These are phyloP conservation scores for Cladosporium sp. DNA, from an alignment of 2,329 filamentous ascomycete species.

Conservation along the genomic window DNA sequence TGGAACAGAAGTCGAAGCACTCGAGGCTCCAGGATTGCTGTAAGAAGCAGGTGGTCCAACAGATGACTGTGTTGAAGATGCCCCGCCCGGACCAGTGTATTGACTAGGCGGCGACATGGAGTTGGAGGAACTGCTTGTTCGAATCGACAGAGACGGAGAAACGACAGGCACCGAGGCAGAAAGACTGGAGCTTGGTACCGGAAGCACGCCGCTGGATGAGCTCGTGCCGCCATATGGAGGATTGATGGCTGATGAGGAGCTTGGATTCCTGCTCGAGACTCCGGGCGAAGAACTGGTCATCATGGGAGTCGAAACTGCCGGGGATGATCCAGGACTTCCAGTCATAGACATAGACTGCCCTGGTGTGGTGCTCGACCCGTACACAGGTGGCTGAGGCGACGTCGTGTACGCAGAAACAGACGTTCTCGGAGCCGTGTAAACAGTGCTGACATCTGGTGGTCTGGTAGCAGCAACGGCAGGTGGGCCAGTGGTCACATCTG, in stretches of 20 bases:
- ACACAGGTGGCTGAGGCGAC: slow-evolving; percentile 12
- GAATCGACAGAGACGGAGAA: neutral
- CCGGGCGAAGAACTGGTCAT: neutral
- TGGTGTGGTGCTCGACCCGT: slow-evolving; percentile 11
- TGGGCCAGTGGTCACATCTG: slow-evolving; percentile 22
- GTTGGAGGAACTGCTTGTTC: neutral
- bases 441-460: slow-evolving; percentile 22
- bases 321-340: slow-evolving; percentile 11
- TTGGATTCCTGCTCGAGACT: neutral
- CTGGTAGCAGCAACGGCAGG: slow-evolving; percentile 22
- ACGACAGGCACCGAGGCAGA: neutral
- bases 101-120: neutral
- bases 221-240: neutral
- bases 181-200: neutral
- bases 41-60: slow-evolving; percentile 7
- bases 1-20: neutral
- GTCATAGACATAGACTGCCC: neutral
- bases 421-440: slow-evolving; percentile 22
- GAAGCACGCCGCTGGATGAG: neutral
- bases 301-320: slow-evolving; percentile 2
- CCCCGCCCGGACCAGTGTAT: slow-evolving; percentile 5
- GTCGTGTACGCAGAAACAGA: slow-evolving; percentile 16
- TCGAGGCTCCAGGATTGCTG: neutral
- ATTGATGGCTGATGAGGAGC: neutral
- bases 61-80: neutral